Percentiles rank a stretch among this genome's conserved stretches.
Evolutionary conservation across 257 asterid genomes (phyloP).

Genomic region (Gentiana macrophylla): DNA sequence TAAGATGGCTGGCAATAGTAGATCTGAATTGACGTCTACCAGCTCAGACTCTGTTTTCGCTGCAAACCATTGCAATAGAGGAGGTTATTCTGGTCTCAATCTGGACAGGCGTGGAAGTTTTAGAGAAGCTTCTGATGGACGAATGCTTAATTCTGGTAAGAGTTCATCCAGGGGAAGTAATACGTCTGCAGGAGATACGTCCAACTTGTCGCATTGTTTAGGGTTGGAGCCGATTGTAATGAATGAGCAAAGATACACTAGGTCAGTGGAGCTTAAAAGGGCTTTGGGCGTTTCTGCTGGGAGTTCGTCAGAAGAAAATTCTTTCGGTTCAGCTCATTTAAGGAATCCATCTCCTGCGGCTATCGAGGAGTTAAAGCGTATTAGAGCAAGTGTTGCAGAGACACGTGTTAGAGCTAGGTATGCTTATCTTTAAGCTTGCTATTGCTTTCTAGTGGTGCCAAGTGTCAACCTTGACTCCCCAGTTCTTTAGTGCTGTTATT

Average conservation of each 20-base stretch:
- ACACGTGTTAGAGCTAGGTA: slow-evolving; percentile 70
- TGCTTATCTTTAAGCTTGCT: neutral
- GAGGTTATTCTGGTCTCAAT: slow-evolving; percentile 46
- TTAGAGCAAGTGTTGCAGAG: slow-evolving; percentile 53
- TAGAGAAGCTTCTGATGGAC: slow-evolving; percentile 61
- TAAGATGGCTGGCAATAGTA: slow-evolving; percentile 76
- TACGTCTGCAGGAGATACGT: slow-evolving; percentile 40
- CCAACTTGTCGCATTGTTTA: slow-evolving; percentile 56
- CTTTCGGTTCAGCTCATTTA: slow-evolving; percentile 46
- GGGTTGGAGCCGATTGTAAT: slow-evolving; percentile 54
- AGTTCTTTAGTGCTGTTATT: neutral
- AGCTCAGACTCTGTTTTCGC: slow-evolving; percentile 61
- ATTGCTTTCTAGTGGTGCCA: neutral
- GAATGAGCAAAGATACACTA: slow-evolving; percentile 44
- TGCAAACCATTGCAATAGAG: slow-evolving; percentile 65
- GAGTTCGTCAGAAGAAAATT: slow-evolving; percentile 57
- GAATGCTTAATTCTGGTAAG: slow-evolving; percentile 51
- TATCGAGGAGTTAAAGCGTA: slow-evolving; percentile 60
- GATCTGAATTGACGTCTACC: slow-evolving; percentile 58
- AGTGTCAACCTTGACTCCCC: neutral
- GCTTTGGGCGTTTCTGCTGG: slow-evolving; percentile 50
- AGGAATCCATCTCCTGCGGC: slow-evolving; percentile 54
- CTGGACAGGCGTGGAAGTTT: slow-evolving; percentile 74
- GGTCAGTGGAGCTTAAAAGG: slow-evolving; percentile 66
- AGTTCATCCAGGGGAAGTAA: slow-evolving; percentile 49